A percentile compares a stretch with the other conserved stretches of the same genome.
phyloP scores from a whole-genome alignment of 2,329 filamentous ascomycete genomes.

The Trichoderma atrobrunneum region DNA sequence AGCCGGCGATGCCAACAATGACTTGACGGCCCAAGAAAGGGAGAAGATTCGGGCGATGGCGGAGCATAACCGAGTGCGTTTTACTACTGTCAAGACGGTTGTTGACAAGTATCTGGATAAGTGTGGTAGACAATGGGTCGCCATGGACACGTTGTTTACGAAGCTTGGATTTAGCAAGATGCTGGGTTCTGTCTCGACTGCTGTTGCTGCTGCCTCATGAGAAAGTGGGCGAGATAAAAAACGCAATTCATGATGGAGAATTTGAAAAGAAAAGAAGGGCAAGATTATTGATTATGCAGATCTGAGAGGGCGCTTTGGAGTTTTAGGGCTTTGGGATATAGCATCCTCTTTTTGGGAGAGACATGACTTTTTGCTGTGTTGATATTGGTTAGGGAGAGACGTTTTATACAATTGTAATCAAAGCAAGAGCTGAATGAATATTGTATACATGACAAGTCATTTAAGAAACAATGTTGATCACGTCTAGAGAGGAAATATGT shows the following conservation, averaged over 20 bases:
- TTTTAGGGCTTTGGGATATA: neutral
- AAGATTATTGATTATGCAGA: neutral
- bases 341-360: neutral
- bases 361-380: neutral
- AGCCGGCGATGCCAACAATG: conserved; percentile 47
- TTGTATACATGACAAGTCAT: neutral
- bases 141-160: conserved; percentile 84
- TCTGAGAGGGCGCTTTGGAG: neutral
- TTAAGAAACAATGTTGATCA: neutral
- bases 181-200: conserved; percentile 14
- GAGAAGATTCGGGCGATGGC: conserved; percentile 69
- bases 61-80: conserved; percentile 78
- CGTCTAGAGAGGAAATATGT: neutral
- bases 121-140: conserved; percentile 88
- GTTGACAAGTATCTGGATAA: conserved; percentile 85
- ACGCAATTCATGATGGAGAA: neutral
- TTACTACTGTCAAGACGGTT: conserved; percentile 70
- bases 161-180: conserved; percentile 56
- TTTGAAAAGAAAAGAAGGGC: neutral
- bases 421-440: neutral
- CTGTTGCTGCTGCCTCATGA: neutral
- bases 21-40: conserved; percentile 49
- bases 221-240: neutral
- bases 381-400: neutral
- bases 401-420: neutral